phyloP scores from a whole-genome alignment of 2,329 filamentous ascomycete genomes.

The Exophiala spinifera region DNA sequence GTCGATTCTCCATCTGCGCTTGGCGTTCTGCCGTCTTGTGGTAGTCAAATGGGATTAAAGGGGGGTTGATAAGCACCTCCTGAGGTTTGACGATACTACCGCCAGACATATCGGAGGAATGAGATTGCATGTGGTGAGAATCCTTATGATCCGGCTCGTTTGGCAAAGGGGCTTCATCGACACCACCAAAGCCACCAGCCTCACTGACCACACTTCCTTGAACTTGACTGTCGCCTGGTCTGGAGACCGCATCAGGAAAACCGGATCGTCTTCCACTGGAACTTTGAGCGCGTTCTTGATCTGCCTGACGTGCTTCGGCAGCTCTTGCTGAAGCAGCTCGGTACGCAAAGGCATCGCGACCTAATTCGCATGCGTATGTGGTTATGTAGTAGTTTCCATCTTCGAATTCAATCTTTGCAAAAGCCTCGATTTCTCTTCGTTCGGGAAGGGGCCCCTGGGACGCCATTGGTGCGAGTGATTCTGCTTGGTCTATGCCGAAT shows the following conservation, averaged over 20 bases:
- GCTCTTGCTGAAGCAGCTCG: constrained; percentile 46
- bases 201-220: constrained; percentile 54
- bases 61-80: constrained; percentile 28
- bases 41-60: constrained; percentile 27
- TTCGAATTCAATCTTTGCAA: constrained; percentile 62
- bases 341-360: constrained; percentile 56
- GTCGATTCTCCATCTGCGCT: constrained; percentile 19
- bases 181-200: constrained; percentile 48
- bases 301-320: constrained; percentile 39
- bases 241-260: constrained; percentile 44
- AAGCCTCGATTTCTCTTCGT: constrained; percentile 50
- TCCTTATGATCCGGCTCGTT: constrained; percentile 16
- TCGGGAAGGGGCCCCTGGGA: constrained; percentile 16
- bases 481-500: constrained; percentile 1
- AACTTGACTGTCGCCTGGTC: constrained; percentile 42
- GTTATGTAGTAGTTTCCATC: constrained; percentile 66
- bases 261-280: constrained; percentile 45
- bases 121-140: constrained; percentile 16
- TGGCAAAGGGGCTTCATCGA: constrained; percentile 24
- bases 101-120: constrained; percentile 26
- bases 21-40: constrained; percentile 25
- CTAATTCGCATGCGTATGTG: constrained; percentile 61
- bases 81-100: constrained; percentile 28
- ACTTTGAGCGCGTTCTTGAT: constrained; percentile 39
- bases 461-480: constrained; percentile 13